Evolutionary conservation across 2,329 filamentous ascomycete genomes (phyloP), one percentile per base, ranked within the genome.

Genomic region (Emericellopsis atlantica): DNA sequence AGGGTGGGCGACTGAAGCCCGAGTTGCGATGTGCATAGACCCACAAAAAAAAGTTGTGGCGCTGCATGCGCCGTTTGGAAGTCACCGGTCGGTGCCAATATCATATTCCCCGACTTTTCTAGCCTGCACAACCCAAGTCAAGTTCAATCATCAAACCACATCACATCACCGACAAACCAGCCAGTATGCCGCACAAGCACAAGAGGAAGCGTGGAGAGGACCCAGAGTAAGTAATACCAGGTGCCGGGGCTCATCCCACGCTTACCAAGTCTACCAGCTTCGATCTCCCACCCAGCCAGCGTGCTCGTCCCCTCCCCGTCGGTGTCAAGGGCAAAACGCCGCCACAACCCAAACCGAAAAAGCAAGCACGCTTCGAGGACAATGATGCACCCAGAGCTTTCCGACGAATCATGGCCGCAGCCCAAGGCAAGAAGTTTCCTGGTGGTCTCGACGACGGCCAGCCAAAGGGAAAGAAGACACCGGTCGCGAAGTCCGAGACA

Each of bases 341-440:
- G 26, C 56, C 52, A 43, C 43, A 54, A 47, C 46, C 37, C 34
- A 44, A 45, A 40, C 49, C 57, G 45, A 51, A 55, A 64, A 44
- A 79, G n/a, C 43, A 42, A 32, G 33, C 24, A 10, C 70, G 62
- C 56, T 62, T 44, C 39, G 59, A 57, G 24, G 67, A 73, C 32
- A 80, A 94, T 57, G 92, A 96, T 62, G 89, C 84, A 2, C 92
- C 92, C 0, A 83, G 86, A 49, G 86, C 84, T 2, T 98, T 98
- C 60, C 76, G 77, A 46, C 79, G 88, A 11, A 65, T 96, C 46
- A 92, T 96, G 84, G 78, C 84, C 29, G 75, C 79, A 48, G 74
- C 81, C 33, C 61, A 67, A 14, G 59, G 76, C n/a, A 79, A 77
- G 53, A 74, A 69, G 45, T 59, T 71, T 9, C 70, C 71, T 5